phyloP scores from a whole-genome alignment of 2,329 filamentous ascomycete genomes.

The Fusarium sp. region DNA sequence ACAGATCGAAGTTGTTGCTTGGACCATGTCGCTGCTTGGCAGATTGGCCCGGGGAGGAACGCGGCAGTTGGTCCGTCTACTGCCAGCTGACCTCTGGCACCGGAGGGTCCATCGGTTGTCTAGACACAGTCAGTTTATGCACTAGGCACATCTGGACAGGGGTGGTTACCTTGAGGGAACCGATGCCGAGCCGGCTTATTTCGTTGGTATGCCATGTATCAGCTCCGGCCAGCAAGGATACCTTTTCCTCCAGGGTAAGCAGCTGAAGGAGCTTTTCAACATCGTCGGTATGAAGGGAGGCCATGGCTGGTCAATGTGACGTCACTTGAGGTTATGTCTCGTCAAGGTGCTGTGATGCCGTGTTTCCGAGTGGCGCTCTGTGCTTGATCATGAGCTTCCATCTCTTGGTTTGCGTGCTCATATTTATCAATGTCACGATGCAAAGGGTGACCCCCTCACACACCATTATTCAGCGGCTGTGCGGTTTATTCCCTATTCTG shows the following conservation, averaged over 20 bases:
- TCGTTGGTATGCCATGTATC: slow-evolving; percentile 23
- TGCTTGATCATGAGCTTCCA: neutral
- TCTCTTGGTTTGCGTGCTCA: neutral
- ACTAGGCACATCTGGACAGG: neutral
- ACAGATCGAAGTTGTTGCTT: neutral
- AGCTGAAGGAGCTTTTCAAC: neutral
- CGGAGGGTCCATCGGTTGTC: neutral
- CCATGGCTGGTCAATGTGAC: neutral
- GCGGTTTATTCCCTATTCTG: neutral
- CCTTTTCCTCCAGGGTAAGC: slow-evolving; percentile 19
- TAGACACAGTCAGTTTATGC: neutral
- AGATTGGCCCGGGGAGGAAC: slow-evolving; percentile 22
- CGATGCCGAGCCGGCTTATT: slow-evolving; percentile 15
- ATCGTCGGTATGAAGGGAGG: neutral
- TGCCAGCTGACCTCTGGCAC: neutral
- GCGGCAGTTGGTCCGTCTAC: slow-evolving; percentile 22
- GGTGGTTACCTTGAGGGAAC: slow-evolving; percentile 16
- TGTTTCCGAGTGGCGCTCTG: neutral
- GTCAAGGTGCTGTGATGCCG: neutral
- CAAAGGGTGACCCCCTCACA: neutral
- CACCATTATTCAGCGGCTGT: neutral
- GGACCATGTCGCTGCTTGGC: slow-evolving; percentile 28
- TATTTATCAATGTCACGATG: neutral
- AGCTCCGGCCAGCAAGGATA: slow-evolving; percentile 10
- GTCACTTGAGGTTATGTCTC: neutral